Base-by-base conservation (phyloP, 1,284 basidiomycete species). In the Singerocomus inundabilis region DNA sequence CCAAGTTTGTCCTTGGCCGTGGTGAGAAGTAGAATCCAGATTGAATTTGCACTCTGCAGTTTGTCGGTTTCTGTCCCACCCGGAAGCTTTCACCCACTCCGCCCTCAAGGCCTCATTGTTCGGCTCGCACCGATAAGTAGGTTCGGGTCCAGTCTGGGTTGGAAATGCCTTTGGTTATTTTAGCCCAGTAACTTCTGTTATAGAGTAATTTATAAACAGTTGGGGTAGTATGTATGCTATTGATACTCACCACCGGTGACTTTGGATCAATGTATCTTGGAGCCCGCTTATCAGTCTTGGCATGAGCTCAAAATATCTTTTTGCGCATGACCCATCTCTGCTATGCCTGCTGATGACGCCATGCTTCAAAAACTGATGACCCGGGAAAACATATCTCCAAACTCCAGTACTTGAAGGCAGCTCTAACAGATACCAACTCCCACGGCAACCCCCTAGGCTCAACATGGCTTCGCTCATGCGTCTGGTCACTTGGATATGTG, bases 311-410 rank as follows among this genome's bases (percentile, higher is more conserved):
- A 18, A 30, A 28, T 37, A 13, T n/a, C 32, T 16, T 28, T 21
- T 31, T n/a, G 28, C 30, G n/a, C 7, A 8, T 6, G 26, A 16
- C 26, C 49, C 41, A 48, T 53, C 34, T 31, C 1, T 40, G 37
- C n/a, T 25, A 44, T 16, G 41, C 30, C 54, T 13, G 44, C 55
- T 57, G 55, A 55, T 54, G 8, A 16, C 36, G 5, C 30, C 55
- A 48, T 57, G 44, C 44, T 57, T 43, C 28, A 2, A 28, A 44
- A 15, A 13, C 41, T 24, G 54, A 55, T 53, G 54, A 31, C 45
- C 44, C 39, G 54, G 44, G 36, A 54, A 57, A 56, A 32, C 13
- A 10, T 26, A 33, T 54, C 18, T 6, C 5, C 21, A 28, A 36
- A 13, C 28, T 12, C 39, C 12, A 54, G 37, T 53, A 48, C 44